phyloP scores from a whole-genome alignment of 352 stramenopile species.

The Phytopythium litorale region DNA sequence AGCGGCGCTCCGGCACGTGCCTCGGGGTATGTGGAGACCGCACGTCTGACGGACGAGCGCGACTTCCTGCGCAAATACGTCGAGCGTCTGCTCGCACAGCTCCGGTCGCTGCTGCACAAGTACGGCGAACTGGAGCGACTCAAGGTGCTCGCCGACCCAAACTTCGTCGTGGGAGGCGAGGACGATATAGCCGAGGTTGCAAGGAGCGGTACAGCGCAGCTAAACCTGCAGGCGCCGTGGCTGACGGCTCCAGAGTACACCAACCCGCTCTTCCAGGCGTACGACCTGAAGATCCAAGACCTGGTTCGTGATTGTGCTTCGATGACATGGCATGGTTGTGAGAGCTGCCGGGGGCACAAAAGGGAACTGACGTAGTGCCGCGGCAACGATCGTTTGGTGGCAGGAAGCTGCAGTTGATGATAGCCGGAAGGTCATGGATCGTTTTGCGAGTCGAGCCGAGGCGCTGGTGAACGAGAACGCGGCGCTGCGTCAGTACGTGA shows the following conservation, averaged over 20 bases:
- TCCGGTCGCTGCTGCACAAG: slow-evolving; percentile 53
- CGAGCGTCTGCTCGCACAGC: slow-evolving; percentile 57
- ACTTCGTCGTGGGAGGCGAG: slow-evolving; percentile 10
- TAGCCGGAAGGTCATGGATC: slow-evolving; percentile 58
- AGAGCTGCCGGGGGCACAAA: background rate
- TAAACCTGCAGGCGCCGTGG: slow-evolving; percentile 39
- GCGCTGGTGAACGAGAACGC: slow-evolving; percentile 64
- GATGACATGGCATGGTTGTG: background rate
- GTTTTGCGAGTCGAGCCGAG: slow-evolving; percentile 39
- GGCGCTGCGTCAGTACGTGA: slow-evolving; percentile 50
- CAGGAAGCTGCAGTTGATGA: slow-evolving; percentile 49
- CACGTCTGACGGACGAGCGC: slow-evolving; percentile 53
- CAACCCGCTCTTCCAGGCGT: slow-evolving; percentile 70
- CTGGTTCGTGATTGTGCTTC: slow-evolving; percentile 25
- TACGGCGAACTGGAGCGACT: slow-evolving; percentile 75
- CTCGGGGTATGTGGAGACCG: slow-evolving; percentile 31
- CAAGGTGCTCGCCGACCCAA: slow-evolving; percentile 42
- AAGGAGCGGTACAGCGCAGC: background rate
- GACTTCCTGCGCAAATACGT: slow-evolving; percentile 64
- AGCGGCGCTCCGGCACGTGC: background rate
- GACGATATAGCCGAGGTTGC: slow-evolving; percentile 9
- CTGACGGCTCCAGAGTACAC: slow-evolving; percentile 66
- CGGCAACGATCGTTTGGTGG: background rate
- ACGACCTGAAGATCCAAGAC: slow-evolving; percentile 79
- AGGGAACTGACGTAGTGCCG: background rate